Percentiles rank a stretch among this genome's conserved stretches.
Evolutionary conservation across 768 basidiomycete species (phyloP).

Genomic region (Lyophyllum semitale): DNA sequence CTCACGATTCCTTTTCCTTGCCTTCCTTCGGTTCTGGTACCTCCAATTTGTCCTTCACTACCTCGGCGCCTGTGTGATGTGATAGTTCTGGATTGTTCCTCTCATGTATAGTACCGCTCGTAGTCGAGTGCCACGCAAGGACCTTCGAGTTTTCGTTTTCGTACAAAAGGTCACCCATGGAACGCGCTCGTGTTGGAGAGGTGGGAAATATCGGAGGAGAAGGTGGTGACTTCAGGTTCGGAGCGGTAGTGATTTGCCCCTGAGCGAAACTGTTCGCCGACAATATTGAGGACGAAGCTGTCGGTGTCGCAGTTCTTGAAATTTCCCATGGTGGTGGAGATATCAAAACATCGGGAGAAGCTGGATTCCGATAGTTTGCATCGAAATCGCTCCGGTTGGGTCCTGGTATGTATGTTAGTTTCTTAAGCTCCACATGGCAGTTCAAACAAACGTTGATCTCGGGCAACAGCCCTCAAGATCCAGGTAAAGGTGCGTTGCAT

Average conservation of each 20-base stretch:
- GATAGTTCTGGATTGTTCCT: constrained; percentile 1
- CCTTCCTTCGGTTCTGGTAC: constrained; percentile 23
- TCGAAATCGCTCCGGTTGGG: constrained; percentile 31
- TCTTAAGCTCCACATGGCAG: background rate
- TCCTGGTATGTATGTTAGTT: constrained; percentile 22
- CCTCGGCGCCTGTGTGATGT: constrained; percentile 2
- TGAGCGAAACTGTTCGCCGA: constrained; percentile 33
- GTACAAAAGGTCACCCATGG: constrained; percentile 51
- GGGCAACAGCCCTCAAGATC: constrained; percentile 66
- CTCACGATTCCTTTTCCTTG: constrained; percentile 38
- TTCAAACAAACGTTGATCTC: constrained; percentile 45
- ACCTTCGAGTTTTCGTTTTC: constrained; percentile 40
- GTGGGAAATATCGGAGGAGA: constrained; percentile 34
- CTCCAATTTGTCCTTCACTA: constrained; percentile 16
- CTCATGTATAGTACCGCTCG: background rate
- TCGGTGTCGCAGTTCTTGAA: constrained; percentile 54
- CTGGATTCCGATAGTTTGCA: constrained; percentile 64
- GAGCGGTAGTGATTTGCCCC: constrained; percentile 15
- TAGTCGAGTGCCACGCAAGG: constrained; percentile 4
- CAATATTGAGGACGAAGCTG: constrained; percentile 42
- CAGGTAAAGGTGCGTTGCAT: constrained; percentile 76
- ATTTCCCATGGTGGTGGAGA: constrained; percentile 59
- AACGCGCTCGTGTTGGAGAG: constrained; percentile 56
- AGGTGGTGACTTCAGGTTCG: constrained; percentile 23
- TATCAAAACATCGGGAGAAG: constrained; percentile 62